phyloP scores from a whole-genome alignment of 305 asterid species.

The Fraxinus sp. region DNA sequence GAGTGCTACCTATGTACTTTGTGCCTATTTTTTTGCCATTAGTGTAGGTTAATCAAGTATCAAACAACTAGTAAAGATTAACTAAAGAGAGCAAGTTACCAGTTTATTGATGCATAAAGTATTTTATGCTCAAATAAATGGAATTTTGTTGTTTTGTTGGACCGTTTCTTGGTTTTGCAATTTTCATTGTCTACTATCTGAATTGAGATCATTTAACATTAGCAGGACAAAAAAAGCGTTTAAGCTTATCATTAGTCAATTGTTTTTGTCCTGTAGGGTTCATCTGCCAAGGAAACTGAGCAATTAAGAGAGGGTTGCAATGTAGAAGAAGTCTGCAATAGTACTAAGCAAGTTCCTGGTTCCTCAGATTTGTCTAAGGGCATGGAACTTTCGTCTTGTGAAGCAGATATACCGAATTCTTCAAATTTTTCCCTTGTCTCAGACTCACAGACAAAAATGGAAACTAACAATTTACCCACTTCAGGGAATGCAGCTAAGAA shows the following conservation, averaged over 20 bases:
- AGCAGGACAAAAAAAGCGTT: not conserved
- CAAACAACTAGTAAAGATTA: not conserved
- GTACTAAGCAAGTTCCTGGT: constrained; percentile 46
- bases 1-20: constrained; percentile 4
- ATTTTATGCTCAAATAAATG: constrained; percentile 5
- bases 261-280: constrained; percentile 44
- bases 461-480: constrained; percentile 41
- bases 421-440: constrained; percentile 35
- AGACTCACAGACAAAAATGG: constrained; percentile 50
- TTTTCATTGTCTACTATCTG: not conserved
- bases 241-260: constrained; percentile 20
- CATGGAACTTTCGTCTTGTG: constrained; percentile 47
- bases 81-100: not conserved
- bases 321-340: constrained; percentile 46
- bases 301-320: constrained; percentile 50
- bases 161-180: constrained; percentile 2
- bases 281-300: constrained; percentile 67
- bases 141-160: constrained; percentile 6
- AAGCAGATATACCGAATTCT: constrained; percentile 39
- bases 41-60: not conserved
- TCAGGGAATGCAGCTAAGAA: constrained; percentile 50
- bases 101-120: not conserved
- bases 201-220: constrained; percentile 7
- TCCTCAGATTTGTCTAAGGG: constrained; percentile 52
- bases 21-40: not conserved